Evolutionary conservation across 176 grass and related monocot species (phyloP), one percentile per base, ranked within the genome.

Genomic region (Olyra latifolia): DNA sequence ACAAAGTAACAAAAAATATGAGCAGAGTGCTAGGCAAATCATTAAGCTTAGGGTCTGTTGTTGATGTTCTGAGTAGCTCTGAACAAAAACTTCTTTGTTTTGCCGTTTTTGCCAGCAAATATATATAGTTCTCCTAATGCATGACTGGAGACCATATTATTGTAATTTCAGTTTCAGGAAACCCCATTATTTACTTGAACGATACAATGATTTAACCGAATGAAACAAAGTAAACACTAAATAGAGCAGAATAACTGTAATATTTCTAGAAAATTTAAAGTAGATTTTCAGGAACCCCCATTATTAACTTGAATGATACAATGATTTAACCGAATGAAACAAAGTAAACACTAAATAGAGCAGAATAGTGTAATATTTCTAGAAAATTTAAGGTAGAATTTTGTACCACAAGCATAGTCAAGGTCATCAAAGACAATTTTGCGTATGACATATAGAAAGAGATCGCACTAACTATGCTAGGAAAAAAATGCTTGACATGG

Each of bases 301-400:
- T 62, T 61, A 24, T 84, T 61, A 4, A 69, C 41, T 72, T 50
- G 42, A 65, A 82, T 23, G 47, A 53, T 48, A 56, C 9, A 84
- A 71, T 67, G 9, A 74, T 14, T 28, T 69, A 69, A 30, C 48
- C 47, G 1, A 57, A 66, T 63, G 12, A 15, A 52, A 50, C 24
- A 3, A 54, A 30, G 50, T 32, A 81, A 47, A 83, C 5, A 78
- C 6, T 61, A 43, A 64, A 87, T 9, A 69, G 20, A 46, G 41
- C 16, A 64, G 53, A 72, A 15, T 6, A 79, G 0, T 30, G 19
- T 50, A 50, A 10, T 44, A 13, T 53, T 20, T 71, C 8, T 40
- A 12, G 5, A 48, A 75, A 64, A 13, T 7, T 47, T 13, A 20
- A 56, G 38, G 20, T 27, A 29, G 53, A 41, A 28, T 22, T 67